These are phyloP conservation scores for Suillus variegatus DNA, from an alignment of 768 basidiomycete genomes.

Conservation along the genomic window DNA sequence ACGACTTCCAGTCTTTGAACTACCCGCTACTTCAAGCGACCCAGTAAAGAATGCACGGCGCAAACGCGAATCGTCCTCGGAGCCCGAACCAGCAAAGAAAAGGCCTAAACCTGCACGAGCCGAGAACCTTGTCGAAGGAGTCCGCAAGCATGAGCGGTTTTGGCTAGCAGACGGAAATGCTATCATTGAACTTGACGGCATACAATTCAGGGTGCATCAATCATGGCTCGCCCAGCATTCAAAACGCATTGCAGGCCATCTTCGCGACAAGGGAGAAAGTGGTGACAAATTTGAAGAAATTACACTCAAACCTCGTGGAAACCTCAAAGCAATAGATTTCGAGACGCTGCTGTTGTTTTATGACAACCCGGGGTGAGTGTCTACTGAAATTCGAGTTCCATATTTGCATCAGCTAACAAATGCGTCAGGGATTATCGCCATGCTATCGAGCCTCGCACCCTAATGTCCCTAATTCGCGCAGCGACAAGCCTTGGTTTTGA, in stretches of 20 bases:
- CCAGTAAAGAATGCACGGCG: background rate
- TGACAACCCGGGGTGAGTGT: constrained; percentile 5
- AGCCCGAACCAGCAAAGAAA: background rate
- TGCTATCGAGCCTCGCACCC: constrained; percentile 27
- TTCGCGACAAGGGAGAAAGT: background rate
- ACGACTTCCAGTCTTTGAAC: background rate
- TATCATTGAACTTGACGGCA: constrained; percentile 34
- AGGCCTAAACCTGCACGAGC: background rate
- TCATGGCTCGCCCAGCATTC: constrained; percentile 30
- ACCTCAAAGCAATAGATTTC: constrained; percentile 4
- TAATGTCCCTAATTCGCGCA: constrained; percentile 37
- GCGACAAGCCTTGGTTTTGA: constrained; percentile 35
- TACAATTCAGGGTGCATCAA: constrained; percentile 36
- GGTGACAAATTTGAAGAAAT: background rate
- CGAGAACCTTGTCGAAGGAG: background rate
- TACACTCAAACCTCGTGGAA: background rate
- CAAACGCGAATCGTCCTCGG: background rate
- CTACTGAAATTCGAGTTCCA: background rate
- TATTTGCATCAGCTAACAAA: background rate
- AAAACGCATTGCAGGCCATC: constrained; percentile 22
- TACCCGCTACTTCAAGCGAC: no score
- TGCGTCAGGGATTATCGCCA: constrained; percentile 25
- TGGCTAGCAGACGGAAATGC: constrained; percentile 40
- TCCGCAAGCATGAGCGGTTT: constrained; percentile 17
- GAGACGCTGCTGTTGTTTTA: constrained; percentile 1